A percentile compares a stretch with the other conserved stretches of the same genome.
Evolutionary conservation across 495 filamentous ascomycete species (phyloP).

Genomic region (Parathielavia appendiculata): DNA sequence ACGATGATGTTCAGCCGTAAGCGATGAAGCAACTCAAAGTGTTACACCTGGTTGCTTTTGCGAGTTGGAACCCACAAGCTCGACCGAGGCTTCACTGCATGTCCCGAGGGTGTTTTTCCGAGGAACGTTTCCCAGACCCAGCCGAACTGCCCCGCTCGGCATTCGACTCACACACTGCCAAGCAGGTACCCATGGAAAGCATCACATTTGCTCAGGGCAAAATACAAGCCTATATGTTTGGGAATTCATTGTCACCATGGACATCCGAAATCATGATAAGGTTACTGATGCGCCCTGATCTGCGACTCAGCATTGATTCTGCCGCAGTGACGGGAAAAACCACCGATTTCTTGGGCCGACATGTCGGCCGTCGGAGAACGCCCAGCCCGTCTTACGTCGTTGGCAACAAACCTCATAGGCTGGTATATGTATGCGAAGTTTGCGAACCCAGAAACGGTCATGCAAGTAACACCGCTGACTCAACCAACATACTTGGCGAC

Average conservation of each 20-base stretch:
- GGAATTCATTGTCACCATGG: too few relatives aligned
- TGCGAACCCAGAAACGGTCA: constrained; percentile 4
- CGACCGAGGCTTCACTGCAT: too few relatives aligned
- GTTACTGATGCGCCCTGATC: too few relatives aligned
- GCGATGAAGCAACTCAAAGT: too few relatives aligned
- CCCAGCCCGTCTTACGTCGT: background rate
- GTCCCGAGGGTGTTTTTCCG: background rate
- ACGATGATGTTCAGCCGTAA: background rate
- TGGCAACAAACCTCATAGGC: background rate
- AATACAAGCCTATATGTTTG: too few relatives aligned
- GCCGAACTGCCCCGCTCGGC: background rate
- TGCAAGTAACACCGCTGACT: background rate
- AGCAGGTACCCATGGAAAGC: background rate
- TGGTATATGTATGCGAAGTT: background rate
- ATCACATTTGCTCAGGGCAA: background rate
- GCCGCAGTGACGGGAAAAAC: too few relatives aligned
- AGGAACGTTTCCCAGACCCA: background rate
- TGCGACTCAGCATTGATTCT: too few relatives aligned
- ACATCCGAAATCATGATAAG: too few relatives aligned
- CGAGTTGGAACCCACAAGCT: too few relatives aligned
- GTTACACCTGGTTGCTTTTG: too few relatives aligned
- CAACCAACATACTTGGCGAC: constrained; percentile 5
- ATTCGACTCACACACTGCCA: constrained; percentile 4
- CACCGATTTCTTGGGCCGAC: too few relatives aligned
- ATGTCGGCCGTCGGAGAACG: background rate